phyloP scores from a whole-genome alignment of 768 basidiomycete genomes.

The Inosperma sp. region DNA sequence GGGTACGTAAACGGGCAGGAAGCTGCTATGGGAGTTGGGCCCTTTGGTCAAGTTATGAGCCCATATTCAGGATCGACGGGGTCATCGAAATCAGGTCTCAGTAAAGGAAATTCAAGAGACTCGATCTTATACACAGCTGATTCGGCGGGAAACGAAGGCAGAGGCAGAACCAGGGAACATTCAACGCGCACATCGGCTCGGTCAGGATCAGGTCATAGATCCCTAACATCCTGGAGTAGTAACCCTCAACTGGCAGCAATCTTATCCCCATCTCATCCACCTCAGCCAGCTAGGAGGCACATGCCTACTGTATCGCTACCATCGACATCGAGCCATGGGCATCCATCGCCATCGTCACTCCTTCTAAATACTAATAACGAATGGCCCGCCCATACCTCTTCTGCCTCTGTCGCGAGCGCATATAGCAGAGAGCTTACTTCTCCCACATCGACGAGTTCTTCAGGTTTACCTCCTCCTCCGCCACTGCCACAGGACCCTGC shows the following conservation, averaged over 20 bases:
- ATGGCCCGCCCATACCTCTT: neutral
- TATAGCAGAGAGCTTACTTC: too few relatives aligned
- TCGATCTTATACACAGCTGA: slow-evolving; percentile 6
- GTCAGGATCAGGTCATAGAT: slow-evolving; percentile 2
- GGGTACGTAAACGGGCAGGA: slow-evolving; percentile 21
- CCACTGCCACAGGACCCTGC: slow-evolving; percentile 7
- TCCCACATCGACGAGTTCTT: slow-evolving; percentile 6
- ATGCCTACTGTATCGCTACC: slow-evolving; percentile 6
- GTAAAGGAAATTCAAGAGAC: too few relatives aligned
- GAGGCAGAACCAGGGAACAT: neutral
- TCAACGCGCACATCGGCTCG: neutral
- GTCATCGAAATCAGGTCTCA: slow-evolving; percentile 14
- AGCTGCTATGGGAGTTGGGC: slow-evolving; percentile 12
- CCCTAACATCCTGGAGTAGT: slow-evolving; percentile 2
- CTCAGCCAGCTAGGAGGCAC: neutral
- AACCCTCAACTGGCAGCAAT: slow-evolving; percentile 14
- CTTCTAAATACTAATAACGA: neutral
- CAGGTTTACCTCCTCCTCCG: neutral
- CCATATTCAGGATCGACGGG: slow-evolving; percentile 12
- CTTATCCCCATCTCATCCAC: slow-evolving; percentile 7
- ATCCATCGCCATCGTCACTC: slow-evolving; percentile 3
- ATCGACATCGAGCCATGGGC: slow-evolving; percentile 8
- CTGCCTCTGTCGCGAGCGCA: too few relatives aligned
- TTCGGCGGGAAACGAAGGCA: neutral
- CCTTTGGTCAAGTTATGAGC: slow-evolving; percentile 7